Conservation (phyloP, 1,139 yeast species). For the Kodamaea derodonti region DNA sequence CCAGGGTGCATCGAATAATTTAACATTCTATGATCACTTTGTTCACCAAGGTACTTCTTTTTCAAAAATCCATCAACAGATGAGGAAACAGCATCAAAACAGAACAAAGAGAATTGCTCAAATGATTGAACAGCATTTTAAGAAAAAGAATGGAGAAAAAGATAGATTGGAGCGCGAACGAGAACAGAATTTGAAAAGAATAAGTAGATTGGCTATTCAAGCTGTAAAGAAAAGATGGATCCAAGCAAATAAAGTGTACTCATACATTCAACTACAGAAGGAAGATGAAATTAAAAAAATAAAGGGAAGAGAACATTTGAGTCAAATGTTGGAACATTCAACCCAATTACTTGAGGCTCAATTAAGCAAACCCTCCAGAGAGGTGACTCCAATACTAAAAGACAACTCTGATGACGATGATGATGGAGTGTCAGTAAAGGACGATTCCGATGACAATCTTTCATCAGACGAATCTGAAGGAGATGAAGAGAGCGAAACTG, state of each 20-base stretch:
- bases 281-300: constrained; percentile 67
- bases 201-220: constrained; percentile 76
- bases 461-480: constrained; percentile 7
- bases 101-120: constrained; percentile 70
- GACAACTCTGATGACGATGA: constrained; percentile 11
- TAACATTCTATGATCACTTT: constrained; percentile 68
- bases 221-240: constrained; percentile 91
- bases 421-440: constrained; percentile 5
- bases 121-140: constrained; percentile 85
- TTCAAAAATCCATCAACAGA: constrained; percentile 67
- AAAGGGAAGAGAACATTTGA: constrained; percentile 83
- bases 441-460: constrained; percentile 15
- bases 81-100: constrained; percentile 62
- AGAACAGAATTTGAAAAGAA: constrained; percentile 59
- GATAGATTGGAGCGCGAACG: constrained; percentile 73
- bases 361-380: constrained; percentile 37
- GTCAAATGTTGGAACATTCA: constrained; percentile 87
- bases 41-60: constrained; percentile 72
- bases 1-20: constrained; percentile 38
- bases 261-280: constrained; percentile 47
- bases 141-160: constrained; percentile 81
- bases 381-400: constrained; percentile 13
- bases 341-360: constrained; percentile 89
- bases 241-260: constrained; percentile 81
- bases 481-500: constrained; percentile 4